Evolutionary conservation across 345 rosid genomes (phyloP).

Genomic region (Turnera subulata): DNA sequence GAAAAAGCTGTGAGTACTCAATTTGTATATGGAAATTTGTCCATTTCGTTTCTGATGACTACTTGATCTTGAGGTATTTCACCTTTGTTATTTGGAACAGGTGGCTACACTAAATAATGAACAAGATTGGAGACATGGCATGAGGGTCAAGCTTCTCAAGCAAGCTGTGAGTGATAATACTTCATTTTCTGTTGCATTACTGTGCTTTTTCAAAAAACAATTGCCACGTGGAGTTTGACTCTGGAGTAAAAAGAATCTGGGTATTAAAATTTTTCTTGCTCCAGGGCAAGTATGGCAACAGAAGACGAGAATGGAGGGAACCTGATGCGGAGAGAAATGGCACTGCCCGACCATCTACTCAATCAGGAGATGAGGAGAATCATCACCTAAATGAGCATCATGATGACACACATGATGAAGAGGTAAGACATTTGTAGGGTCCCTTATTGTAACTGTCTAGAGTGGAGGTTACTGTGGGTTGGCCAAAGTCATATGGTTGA

Average conservation of each 20-base stretch:
- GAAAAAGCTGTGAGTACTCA: conserved; percentile 75
- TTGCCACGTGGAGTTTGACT: not conserved
- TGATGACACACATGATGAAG: conserved; percentile 53
- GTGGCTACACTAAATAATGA: conserved; percentile 68
- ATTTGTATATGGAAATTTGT: not conserved
- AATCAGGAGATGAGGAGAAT: conserved; percentile 44
- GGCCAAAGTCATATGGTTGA: no score
- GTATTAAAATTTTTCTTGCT: conserved; percentile 9
- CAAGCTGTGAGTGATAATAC: conserved; percentile 39
- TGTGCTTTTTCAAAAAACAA: no score
- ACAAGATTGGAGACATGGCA: conserved; percentile 91
- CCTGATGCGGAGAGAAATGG: conserved; percentile 47
- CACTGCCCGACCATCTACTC: conserved; percentile 36
- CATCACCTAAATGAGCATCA: conserved; percentile 45
- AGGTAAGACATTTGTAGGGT: conserved; percentile 31
- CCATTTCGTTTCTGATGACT: conserved; percentile 6
- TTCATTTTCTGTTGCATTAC: not conserved
- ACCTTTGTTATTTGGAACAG: conserved; percentile 42
- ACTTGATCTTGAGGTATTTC: conserved; percentile 1
- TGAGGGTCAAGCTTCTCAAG: conserved; percentile 77
- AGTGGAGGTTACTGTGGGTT: no score
- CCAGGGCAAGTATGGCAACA: conserved; percentile 57
- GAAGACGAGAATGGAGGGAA: conserved; percentile 58
- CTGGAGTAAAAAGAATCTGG: not conserved
- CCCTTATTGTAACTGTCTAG: no score